Percentiles rank a stretch among this genome's conserved stretches.
Evolutionary conservation across 2,329 filamentous ascomycete genomes (phyloP).

Genomic region (Colletotrichum australisinense): DNA sequence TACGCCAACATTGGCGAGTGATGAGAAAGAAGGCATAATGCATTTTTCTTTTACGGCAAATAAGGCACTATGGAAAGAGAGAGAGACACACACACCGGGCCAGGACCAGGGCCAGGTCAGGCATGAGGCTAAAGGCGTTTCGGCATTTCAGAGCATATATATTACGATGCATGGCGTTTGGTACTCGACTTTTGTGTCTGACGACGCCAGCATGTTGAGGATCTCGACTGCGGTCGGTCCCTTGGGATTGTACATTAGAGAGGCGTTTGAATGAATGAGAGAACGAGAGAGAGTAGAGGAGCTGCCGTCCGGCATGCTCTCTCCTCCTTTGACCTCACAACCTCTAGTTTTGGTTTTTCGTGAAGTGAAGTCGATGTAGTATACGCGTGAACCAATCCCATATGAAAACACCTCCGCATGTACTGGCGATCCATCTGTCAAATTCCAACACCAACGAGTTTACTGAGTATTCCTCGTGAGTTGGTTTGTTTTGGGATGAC

Average conservation of each 20-base stretch:
- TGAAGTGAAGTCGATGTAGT: background rate
- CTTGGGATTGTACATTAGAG: constrained; percentile 25
- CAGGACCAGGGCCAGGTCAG: background rate
- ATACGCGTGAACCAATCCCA: background rate
- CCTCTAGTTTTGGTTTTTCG: background rate
- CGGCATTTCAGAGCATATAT: constrained; percentile 20
- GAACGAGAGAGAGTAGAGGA: background rate
- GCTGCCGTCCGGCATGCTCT: background rate
- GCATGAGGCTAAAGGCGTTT: constrained; percentile 32
- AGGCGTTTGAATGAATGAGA: background rate
- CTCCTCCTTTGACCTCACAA: background rate
- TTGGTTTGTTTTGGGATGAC: too few species aligned
- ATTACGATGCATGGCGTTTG: constrained; percentile 18
- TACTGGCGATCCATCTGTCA: background rate
- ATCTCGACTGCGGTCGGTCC: background rate
- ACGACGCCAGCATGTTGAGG: constrained; percentile 11
- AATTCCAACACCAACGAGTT: too few species aligned
- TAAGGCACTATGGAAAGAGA: constrained; percentile 14
- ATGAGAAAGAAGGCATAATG: constrained; percentile 12
- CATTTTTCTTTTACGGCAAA: constrained; percentile 22
- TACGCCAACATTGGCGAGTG: constrained; percentile 32
- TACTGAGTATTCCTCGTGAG: too few species aligned
- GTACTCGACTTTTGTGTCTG: background rate
- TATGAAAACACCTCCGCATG: too few species aligned
- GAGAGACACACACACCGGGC: background rate